These are phyloP conservation scores for Mycosphaerella arachidis DNA, from an alignment of 2,329 filamentous ascomycete species.

Conservation along the genomic window DNA sequence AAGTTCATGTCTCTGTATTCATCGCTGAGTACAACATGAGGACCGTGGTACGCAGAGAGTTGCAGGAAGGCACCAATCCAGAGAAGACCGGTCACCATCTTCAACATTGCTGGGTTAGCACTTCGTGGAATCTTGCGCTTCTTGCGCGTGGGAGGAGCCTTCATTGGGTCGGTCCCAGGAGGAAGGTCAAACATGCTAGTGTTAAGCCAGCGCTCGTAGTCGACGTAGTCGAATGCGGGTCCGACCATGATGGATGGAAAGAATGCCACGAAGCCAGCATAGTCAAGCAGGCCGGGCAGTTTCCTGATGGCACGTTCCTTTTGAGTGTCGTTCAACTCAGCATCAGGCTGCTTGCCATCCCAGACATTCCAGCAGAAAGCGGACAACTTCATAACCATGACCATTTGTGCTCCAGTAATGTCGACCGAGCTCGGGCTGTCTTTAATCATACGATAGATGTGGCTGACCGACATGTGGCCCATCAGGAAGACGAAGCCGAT, in stretches of 20 bases:
- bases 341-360: constrained; percentile 75
- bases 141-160: constrained; percentile 79
- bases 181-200: constrained; percentile 91
- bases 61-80: constrained; percentile 80
- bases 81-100: constrained; percentile 65
- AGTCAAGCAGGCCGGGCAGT: constrained; percentile 75
- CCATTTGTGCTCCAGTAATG: constrained; percentile 95
- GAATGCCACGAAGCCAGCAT: constrained; percentile 86
- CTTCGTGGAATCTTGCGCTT: constrained; percentile 90
- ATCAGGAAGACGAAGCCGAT: constrained; percentile 89
- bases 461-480: constrained; percentile 89
- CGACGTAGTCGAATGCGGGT: constrained; percentile 88
- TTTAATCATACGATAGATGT: constrained; percentile 73
- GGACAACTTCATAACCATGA: constrained; percentile 93
- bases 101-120: constrained; percentile 75
- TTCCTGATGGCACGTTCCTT: constrained; percentile 72
- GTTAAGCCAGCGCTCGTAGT: constrained; percentile 89
- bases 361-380: constrained; percentile 98
- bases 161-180: constrained; percentile 72
- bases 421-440: constrained; percentile 67
- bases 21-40: constrained; percentile 59
- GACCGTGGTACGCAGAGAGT: constrained; percentile 63
- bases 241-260: constrained; percentile 88
- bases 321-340: constrained; percentile 80
- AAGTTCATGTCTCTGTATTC: constrained; percentile 65